phyloP scores from a whole-genome alignment of 1,284 basidiomycete genomes.

The Bjerkandera adusta region DNA sequence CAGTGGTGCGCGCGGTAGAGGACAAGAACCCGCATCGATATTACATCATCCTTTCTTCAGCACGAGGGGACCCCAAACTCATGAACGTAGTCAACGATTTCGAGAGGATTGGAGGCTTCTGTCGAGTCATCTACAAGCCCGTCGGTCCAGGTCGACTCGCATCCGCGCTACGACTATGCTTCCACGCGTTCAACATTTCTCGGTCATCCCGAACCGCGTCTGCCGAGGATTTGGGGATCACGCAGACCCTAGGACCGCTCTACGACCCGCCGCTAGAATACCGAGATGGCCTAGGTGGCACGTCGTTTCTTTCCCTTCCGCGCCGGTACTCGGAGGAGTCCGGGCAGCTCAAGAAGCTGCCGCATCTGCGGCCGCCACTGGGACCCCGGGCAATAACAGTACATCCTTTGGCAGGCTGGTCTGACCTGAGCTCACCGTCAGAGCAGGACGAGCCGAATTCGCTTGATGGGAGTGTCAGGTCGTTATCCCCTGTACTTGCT shows the following conservation, averaged over 20 bases:
- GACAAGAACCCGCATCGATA: constrained; percentile 58
- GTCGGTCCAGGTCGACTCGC: constrained; percentile 80
- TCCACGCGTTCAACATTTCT: constrained; percentile 60
- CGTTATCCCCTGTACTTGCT: constrained; percentile 23
- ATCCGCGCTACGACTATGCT: constrained; percentile 65
- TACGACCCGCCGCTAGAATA: too few species aligned
- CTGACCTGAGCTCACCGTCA: constrained; percentile 27
- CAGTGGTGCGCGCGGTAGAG: constrained; percentile 57
- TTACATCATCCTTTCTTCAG: constrained; percentile 73
- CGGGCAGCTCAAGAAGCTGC: constrained; percentile 10
- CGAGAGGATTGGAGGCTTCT: constrained; percentile 83
- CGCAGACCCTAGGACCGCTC: constrained; percentile 6
- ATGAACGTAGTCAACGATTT: constrained; percentile 67
- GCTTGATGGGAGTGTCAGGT: constrained; percentile 8
- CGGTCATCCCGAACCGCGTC: constrained; percentile 18
- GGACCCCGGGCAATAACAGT: constrained; percentile 48
- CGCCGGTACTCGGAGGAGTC: constrained; percentile 55
- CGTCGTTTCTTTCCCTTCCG: constrained; percentile 15
- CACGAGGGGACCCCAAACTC: constrained; percentile 63
- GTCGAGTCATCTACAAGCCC: constrained; percentile 86
- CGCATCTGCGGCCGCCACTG: constrained; percentile 38
- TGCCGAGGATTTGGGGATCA: not conserved
- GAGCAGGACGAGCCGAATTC: constrained; percentile 32
- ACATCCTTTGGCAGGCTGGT: constrained; percentile 44
- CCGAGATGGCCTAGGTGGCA: not conserved